These are phyloP conservation scores for Magnolia kwangsiensis DNA, from an alignment of 164 flowering plant species.

Conservation along the genomic window DNA sequence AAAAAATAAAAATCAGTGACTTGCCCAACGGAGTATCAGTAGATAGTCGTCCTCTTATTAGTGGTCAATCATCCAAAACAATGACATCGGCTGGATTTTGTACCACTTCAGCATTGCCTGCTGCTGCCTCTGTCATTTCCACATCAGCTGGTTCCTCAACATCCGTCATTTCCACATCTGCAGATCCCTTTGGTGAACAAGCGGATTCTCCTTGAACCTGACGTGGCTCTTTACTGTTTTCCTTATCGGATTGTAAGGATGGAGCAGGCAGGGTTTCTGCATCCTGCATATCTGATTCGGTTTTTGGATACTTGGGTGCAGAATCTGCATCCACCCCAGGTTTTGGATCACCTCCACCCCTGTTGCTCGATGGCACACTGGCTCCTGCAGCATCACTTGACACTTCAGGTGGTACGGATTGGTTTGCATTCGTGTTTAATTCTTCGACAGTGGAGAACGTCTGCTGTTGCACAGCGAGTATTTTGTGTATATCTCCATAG, in stretches of 20 bases:
- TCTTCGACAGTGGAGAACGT: slow-evolving; percentile 9
- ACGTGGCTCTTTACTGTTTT: background rate
- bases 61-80: slow-evolving; percentile 33
- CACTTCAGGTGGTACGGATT: slow-evolving; percentile 7
- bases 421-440: background rate
- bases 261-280: slow-evolving; percentile 1
- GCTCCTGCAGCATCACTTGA: slow-evolving; percentile 6
- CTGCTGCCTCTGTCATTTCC: slow-evolving; percentile 20
- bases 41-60: background rate
- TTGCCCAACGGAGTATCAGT: background rate
- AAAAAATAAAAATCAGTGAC: background rate
- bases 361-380: background rate
- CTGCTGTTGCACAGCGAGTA: slow-evolving; percentile 28
- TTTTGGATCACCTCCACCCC: slow-evolving; percentile 7
- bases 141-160: slow-evolving; percentile 2
- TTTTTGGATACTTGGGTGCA: slow-evolving; percentile 9
- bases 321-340: slow-evolving; percentile 5
- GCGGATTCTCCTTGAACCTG: background rate
- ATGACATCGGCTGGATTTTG: slow-evolving; percentile 22
- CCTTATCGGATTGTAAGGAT: slow-evolving; percentile 10
- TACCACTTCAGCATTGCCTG: slow-evolving; percentile 5
- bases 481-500: slow-evolving; percentile 29
- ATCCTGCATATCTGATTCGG: slow-evolving; percentile 5
- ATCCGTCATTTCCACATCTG: slow-evolving; percentile 20
- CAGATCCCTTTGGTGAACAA: background rate